These are phyloP conservation scores for Oryza officinalis DNA, from an alignment of 176 grass and related monocot species.

Conservation along the genomic window DNA sequence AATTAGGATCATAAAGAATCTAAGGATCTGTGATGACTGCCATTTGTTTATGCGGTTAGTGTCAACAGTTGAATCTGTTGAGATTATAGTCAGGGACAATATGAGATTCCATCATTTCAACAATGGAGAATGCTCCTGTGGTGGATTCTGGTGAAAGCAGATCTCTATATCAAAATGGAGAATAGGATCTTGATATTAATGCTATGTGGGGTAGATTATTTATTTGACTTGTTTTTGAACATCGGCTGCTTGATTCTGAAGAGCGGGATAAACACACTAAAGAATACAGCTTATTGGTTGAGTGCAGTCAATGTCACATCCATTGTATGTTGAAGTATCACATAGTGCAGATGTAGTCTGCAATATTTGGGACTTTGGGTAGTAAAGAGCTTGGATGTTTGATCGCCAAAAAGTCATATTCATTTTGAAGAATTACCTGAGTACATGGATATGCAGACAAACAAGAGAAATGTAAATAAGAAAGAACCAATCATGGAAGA, in stretches of 20 bases:
- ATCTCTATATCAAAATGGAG: neutral
- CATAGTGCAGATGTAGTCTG: neutral
- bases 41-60: conserved; percentile 62
- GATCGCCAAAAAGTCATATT: neutral
- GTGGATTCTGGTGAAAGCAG: conserved; percentile 64
- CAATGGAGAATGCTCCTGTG: conserved; percentile 64
- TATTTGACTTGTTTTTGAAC: conserved; percentile 23
- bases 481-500: neutral
- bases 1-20: conserved; percentile 76
- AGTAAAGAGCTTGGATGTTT: conserved; percentile 1
- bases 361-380: conserved; percentile 14
- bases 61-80: conserved; percentile 49
- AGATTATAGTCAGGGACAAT: conserved; percentile 67
- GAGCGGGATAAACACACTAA: conserved; percentile 1
- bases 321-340: conserved; percentile 1
- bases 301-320: neutral
- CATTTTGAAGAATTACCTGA: conserved; percentile 19
- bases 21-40: conserved; percentile 76
- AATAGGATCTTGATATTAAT: conserved; percentile 25
- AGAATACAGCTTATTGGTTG: neutral
- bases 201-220: neutral
- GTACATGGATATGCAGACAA: neutral
- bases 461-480: neutral
- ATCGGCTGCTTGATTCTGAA: neutral
- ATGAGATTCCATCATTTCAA: conserved; percentile 77